These are phyloP conservation scores for Cyclotella choctawhatcheeana DNA, from an alignment of 108 stramenopile genomes.

Conservation along the genomic window DNA sequence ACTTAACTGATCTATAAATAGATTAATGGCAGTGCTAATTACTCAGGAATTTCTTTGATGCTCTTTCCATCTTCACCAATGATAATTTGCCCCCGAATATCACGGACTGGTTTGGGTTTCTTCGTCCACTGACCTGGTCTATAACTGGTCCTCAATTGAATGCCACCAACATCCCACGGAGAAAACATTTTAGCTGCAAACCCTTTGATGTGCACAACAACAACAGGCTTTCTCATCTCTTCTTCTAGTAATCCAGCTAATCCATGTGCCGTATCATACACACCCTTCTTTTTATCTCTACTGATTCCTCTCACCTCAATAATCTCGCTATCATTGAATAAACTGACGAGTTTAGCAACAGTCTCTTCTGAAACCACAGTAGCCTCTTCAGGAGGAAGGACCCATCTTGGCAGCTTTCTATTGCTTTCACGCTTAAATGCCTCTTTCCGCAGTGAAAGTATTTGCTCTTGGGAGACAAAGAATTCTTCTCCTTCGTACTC, in stretches of 20 bases:
- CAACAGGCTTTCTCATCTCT: slow-evolving; percentile 41
- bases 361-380: slow-evolving; percentile 33
- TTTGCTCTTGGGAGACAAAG: slow-evolving; percentile 48
- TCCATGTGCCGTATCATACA: slow-evolving; percentile 33
- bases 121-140: slow-evolving; percentile 45
- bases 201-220: slow-evolving; percentile 45
- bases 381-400: slow-evolving; percentile 36
- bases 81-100: slow-evolving; percentile 47
- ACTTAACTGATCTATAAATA: too few species aligned
- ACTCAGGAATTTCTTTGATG: slow-evolving; percentile 47
- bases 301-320: slow-evolving; percentile 50
- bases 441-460: slow-evolving; percentile 45
- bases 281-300: slow-evolving; percentile 35
- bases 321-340: slow-evolving; percentile 44
- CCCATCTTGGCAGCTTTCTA: slow-evolving; percentile 21
- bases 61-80: slow-evolving; percentile 45
- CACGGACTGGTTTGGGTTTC: slow-evolving; percentile 45
- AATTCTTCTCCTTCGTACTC: slow-evolving; percentile 22
- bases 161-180: slow-evolving; percentile 43
- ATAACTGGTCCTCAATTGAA: slow-evolving; percentile 42
- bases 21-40: too few species aligned
- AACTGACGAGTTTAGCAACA: slow-evolving; percentile 16
- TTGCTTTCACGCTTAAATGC: slow-evolving; percentile 40
- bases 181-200: slow-evolving; percentile 47
- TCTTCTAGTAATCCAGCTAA: slow-evolving; percentile 40